Percentiles rank a stretch among this genome's conserved stretches.
Conservation (phyloP, 192 early-diverging fungal genomes). For the Ambispora gerdemannii region DNA sequence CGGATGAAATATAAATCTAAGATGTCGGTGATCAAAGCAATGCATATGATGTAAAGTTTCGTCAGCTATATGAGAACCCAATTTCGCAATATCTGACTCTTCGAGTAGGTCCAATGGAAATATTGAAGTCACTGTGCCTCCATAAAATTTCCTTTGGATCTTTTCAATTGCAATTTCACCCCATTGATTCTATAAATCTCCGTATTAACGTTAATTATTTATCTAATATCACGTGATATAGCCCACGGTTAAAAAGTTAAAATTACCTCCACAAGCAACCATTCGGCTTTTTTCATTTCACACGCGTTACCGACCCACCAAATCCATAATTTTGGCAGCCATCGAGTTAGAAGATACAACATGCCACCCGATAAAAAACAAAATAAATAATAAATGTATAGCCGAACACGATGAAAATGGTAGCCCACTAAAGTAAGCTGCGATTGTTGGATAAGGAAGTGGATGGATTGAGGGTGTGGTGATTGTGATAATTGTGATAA, state of each 20-base stretch:
- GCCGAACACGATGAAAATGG: constrained; percentile 42
- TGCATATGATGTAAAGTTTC: constrained; percentile 44
- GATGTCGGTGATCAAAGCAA: constrained; percentile 53
- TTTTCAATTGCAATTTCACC: constrained; percentile 51
- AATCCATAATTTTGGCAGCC: constrained; percentile 79
- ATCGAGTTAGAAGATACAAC: constrained; percentile 74
- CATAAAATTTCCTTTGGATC: constrained; percentile 58
- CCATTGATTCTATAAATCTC: constrained; percentile 62
- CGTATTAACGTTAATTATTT: too few species aligned
- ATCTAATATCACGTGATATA: too few species aligned
- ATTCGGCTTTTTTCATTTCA: constrained; percentile 72
- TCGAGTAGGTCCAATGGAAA: constrained; percentile 55
- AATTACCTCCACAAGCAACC: constrained; percentile 58
- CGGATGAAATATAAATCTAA: constrained; percentile 54
- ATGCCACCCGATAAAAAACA: constrained; percentile 68
- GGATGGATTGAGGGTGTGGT: not conserved
- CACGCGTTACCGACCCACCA: constrained; percentile 60
- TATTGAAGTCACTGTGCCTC: constrained; percentile 65
- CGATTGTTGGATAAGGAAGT: not conserved
- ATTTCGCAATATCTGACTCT: constrained; percentile 31
- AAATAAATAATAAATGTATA: constrained; percentile 62
- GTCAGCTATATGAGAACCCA: constrained; percentile 4
- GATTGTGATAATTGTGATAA: not conserved
- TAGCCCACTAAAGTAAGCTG: constrained; percentile 64
- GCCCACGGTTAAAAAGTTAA: not conserved